Percentiles rank a stretch among this genome's conserved stretches.
These are phyloP conservation scores for Beauveria sp. DNA, from an alignment of 2,329 filamentous ascomycete genomes.

Conservation along the genomic window DNA sequence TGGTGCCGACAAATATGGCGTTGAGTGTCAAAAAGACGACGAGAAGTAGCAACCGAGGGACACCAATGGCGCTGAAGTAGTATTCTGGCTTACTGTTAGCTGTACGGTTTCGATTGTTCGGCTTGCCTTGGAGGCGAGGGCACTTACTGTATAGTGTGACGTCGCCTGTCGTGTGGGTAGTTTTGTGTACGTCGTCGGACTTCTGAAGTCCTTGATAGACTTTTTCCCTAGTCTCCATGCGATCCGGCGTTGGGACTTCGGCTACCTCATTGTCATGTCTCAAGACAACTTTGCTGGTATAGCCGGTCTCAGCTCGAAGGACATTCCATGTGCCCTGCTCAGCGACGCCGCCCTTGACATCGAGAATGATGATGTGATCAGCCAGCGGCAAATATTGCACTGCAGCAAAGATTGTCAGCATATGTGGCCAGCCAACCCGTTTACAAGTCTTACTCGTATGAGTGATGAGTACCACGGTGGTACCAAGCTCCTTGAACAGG, in stretches of 20 bases:
- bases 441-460: slow-evolving; percentile 9
- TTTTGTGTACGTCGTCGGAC: neutral
- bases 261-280: neutral
- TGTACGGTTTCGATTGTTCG: neutral
- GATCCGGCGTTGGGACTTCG: neutral
- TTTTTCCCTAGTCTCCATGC: neutral
- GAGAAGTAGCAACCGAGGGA: neutral
- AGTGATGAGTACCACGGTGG: slow-evolving; percentile 14
- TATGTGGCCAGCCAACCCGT: neutral
- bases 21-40: neutral
- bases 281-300: slow-evolving; percentile 8
- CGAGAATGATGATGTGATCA: slow-evolving; percentile 13
- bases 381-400: slow-evolving; percentile 11
- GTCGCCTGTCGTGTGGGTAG: neutral
- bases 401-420: neutral
- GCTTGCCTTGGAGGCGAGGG: neutral
- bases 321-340: slow-evolving; percentile 15
- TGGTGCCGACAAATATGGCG: neutral
- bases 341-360: slow-evolving; percentile 1
- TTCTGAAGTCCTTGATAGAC: neutral
- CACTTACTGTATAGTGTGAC: neutral
- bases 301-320: slow-evolving; percentile 4
- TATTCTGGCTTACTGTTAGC: neutral
- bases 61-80: slow-evolving; percentile 1
- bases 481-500: slow-evolving; percentile 10